A percentile compares a stretch with the other conserved stretches of the same genome.
Conservation (phyloP, 1,139 yeast species). For the Yamadazyma atmosphaerica region DNA sequence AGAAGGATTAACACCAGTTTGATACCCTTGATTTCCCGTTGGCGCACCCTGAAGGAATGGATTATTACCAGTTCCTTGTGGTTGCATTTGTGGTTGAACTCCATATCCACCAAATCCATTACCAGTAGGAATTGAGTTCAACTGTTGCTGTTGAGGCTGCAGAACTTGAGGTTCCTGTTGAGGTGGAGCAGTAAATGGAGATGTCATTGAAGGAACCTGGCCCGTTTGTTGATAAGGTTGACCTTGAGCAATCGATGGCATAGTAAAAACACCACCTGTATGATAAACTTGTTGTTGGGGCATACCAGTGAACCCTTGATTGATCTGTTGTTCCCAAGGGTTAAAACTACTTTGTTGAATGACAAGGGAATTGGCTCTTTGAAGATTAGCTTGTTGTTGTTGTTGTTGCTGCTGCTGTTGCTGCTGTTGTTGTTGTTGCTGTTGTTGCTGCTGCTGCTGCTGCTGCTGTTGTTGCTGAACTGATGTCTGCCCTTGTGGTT, state of each 20-base stretch:
- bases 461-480: slow-evolving; percentile 11
- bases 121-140: slow-evolving; percentile 47
- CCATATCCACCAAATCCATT: slow-evolving; percentile 60
- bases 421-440: slow-evolving; percentile 9
- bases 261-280: slow-evolving; percentile 12
- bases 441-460: slow-evolving; percentile 16
- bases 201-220: slow-evolving; percentile 16
- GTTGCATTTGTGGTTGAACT: slow-evolving; percentile 24
- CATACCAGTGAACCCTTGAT: slow-evolving; percentile 4
- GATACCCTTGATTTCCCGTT: slow-evolving; percentile 9
- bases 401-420: slow-evolving; percentile 7
- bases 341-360: slow-evolving; percentile 47
- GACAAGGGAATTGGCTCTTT: slow-evolving; percentile 30
- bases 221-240: slow-evolving; percentile 12
- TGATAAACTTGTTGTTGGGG: slow-evolving; percentile 12
- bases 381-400: slow-evolving; percentile 11
- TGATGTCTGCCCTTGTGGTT: slow-evolving; percentile 16
- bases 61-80: slow-evolving; percentile 25
- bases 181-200: slow-evolving; percentile 10
- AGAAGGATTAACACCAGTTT: slow-evolving; percentile 7
- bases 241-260: slow-evolving; percentile 16
- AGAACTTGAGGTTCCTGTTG: slow-evolving; percentile 12
- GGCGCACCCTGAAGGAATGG: slow-evolving; percentile 23
- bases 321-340: slow-evolving; percentile 39
- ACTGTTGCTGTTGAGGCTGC: slow-evolving; percentile 11